phyloP scores from a whole-genome alignment of 2,329 filamentous ascomycete species.

The Trichophaea hybrida region DNA sequence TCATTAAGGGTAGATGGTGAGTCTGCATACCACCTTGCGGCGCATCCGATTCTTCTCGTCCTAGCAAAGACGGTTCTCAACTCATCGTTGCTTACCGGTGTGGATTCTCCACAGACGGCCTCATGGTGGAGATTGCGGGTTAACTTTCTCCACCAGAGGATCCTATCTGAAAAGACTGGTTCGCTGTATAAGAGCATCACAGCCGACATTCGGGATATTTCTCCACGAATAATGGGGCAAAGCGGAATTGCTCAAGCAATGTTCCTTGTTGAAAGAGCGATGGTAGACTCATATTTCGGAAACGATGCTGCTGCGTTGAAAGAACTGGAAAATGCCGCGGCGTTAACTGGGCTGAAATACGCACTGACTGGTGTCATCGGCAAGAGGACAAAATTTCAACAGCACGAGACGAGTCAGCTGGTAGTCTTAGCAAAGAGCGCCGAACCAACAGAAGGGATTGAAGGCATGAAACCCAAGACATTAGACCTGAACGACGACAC shows the following conservation, averaged over 20 bases:
- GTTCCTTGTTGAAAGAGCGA: constrained; percentile 68
- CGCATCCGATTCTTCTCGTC: constrained; percentile 68
- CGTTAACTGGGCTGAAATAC: constrained; percentile 59
- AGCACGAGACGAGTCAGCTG: constrained; percentile 70
- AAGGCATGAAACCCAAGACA: constrained; percentile 45
- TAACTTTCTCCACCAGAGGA: constrained; percentile 56
- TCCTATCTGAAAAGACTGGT: constrained; percentile 48
- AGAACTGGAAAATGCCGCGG: constrained; percentile 54
- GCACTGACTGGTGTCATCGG: constrained; percentile 74
- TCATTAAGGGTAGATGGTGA: constrained; percentile 70
- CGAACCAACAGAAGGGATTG: constrained; percentile 29
- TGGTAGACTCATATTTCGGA: constrained; percentile 71
- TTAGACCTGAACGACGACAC: constrained; percentile 84
- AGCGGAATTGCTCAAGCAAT: constrained; percentile 41
- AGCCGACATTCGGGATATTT: constrained; percentile 41
- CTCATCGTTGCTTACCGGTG: constrained; percentile 33
- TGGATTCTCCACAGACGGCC: constrained; percentile 30
- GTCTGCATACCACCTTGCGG: constrained; percentile 69
- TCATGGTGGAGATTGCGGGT: constrained; percentile 56
- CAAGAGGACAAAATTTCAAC: constrained; percentile 67
- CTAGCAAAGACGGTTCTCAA: constrained; percentile 51
- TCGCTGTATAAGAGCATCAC: constrained; percentile 48
- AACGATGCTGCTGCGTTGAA: constrained; percentile 59
- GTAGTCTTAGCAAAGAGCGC: constrained; percentile 76
- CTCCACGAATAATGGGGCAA: constrained; percentile 30